These are phyloP conservation scores for Populus simonii DNA, from an alignment of 345 rosid genomes.

Conservation along the genomic window DNA sequence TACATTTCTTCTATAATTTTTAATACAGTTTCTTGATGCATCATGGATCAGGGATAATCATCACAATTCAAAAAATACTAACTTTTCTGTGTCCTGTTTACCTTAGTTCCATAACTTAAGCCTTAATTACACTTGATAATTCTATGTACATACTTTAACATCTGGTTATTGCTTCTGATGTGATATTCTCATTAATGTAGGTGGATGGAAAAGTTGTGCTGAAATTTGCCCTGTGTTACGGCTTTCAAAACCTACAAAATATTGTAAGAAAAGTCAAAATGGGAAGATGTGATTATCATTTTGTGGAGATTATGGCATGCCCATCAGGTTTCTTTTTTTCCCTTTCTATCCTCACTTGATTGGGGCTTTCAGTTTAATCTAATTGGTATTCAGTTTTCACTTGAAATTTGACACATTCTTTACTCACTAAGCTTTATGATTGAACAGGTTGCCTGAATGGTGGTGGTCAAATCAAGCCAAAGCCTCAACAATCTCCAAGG, in stretches of 20 bases:
- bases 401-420: background rate
- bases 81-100: background rate
- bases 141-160: background rate
- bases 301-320: slow-evolving; percentile 97
- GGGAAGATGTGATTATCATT: slow-evolving; percentile 76
- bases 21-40: background rate
- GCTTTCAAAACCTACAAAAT: slow-evolving; percentile 92
- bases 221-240: slow-evolving; percentile 85
- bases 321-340: slow-evolving; percentile 63
- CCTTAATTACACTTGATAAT: background rate
- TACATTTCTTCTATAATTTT: background rate
- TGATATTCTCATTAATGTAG: slow-evolving; percentile 28
- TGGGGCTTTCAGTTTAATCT: background rate
- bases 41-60: background rate
- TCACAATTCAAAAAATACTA: background rate
- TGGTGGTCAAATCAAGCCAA: slow-evolving; percentile 94
- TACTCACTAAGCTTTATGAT: slow-evolving; percentile 2
- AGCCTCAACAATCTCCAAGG: slow-evolving; percentile 69
- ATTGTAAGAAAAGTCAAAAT: slow-evolving; percentile 77
- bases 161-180: slow-evolving; percentile 1
- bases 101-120: background rate
- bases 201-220: slow-evolving; percentile 69
- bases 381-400: background rate
- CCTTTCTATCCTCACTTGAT: background rate
- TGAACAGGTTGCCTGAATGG: slow-evolving; percentile 84